Conservation (phyloP, 441 rosid genomes). For the Aquilaria agallochum region DNA sequence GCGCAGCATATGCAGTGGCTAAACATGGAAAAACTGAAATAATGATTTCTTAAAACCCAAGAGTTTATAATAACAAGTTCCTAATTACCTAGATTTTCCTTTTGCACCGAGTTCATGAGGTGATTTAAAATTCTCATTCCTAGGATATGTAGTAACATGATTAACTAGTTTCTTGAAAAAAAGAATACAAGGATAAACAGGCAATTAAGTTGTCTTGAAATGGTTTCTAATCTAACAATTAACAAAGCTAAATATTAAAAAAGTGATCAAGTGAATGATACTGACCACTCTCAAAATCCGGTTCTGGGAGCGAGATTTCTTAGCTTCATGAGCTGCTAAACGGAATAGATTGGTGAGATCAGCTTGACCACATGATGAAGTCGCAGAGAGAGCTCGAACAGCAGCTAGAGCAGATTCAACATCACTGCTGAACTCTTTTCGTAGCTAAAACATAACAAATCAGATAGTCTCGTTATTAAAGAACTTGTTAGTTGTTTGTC, state of each 20-base stretch:
- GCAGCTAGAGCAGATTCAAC: conserved; percentile 64
- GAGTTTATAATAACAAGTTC: too few species aligned
- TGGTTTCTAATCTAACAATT: too few species aligned
- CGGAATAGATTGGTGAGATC: conserved; percentile 84
- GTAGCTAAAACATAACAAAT: conserved; percentile 34
- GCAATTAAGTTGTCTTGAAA: too few species aligned
- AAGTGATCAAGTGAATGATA: neutral
- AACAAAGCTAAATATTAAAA: neutral
- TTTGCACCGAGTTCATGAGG: too few species aligned
- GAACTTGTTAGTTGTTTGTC: neutral
- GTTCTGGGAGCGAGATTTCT: conserved; percentile 57
- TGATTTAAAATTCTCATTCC: too few species aligned
- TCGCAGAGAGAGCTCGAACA: conserved; percentile 55
- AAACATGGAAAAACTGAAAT: too few species aligned
- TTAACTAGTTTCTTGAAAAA: too few species aligned
- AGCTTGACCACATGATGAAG: conserved; percentile 59
- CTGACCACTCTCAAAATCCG: conserved; percentile 87
- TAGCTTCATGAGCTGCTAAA: conserved; percentile 83
- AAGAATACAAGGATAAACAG: too few species aligned
- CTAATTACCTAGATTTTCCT: too few species aligned
- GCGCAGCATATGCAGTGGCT: too few species aligned
- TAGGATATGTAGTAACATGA: too few species aligned
- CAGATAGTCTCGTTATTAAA: conserved; percentile 1
- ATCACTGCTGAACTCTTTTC: conserved; percentile 79
- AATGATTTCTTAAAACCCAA: too few species aligned